Evolutionary conservation across 73 alveolate genomes (phyloP).

Genomic region (Blepharisma japonicum): DNA sequence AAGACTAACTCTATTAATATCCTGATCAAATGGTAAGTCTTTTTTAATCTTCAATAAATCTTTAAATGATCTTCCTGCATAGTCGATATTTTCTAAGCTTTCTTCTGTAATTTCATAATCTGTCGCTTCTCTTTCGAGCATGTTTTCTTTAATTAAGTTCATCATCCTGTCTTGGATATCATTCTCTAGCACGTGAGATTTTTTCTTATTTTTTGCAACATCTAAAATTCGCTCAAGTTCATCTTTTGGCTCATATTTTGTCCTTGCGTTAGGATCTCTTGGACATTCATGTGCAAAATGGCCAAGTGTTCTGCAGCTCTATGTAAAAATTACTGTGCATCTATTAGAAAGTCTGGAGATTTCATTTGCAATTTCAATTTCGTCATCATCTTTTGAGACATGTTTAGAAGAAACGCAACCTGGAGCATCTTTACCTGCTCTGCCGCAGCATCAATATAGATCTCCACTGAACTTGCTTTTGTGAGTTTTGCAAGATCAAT

Average conservation of each 20-base stretch:
- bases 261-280: conserved; percentile 49
- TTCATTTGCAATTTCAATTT: conserved; percentile 40
- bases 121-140: too few relatives aligned
- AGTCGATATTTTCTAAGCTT: too few relatives aligned
- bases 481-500: conserved; percentile 73
- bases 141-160: too few relatives aligned
- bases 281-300: conserved; percentile 37
- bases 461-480: conserved; percentile 65
- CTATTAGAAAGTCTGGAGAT: not conserved
- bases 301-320: conserved; percentile 55
- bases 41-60: too few relatives aligned
- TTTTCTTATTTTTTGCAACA: not conserved
- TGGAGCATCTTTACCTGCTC: conserved; percentile 47
- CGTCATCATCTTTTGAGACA: conserved; percentile 61
- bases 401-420: conserved; percentile 70
- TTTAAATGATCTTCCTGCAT: too few relatives aligned
- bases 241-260: conserved; percentile 22
- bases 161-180: too few relatives aligned
- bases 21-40: too few relatives aligned
- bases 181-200: not conserved
- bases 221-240: conserved; percentile 30
- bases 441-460: conserved; percentile 86
- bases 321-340: conserved; percentile 25
- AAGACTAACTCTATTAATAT: too few relatives aligned
- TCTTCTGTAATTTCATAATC: too few relatives aligned